Conservation (phyloP, 306 rosid genomes). For the Herpetospermum pedunculosum region DNA sequence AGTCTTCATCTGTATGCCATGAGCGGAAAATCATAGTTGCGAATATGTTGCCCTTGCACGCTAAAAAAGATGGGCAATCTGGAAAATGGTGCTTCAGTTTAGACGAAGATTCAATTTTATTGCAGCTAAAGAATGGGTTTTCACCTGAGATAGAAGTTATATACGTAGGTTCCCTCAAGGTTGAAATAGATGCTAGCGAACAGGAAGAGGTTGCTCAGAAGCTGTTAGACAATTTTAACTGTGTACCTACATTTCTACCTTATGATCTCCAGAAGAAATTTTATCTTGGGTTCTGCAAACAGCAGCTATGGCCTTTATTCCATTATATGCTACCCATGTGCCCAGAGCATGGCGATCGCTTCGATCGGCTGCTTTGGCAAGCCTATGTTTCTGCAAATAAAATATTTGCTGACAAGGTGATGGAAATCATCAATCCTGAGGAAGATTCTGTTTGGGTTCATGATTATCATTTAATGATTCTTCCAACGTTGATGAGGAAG, state of each 20-base stretch:
- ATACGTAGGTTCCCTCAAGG: slow-evolving; percentile 17
- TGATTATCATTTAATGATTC: slow-evolving; percentile 17
- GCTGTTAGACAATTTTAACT: slow-evolving; percentile 10
- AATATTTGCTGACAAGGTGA: slow-evolving; percentile 15
- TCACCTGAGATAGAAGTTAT: slow-evolving; percentile 11
- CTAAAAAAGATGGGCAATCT: slow-evolving; percentile 12
- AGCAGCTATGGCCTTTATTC: slow-evolving; percentile 18
- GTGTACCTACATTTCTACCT: slow-evolving; percentile 17
- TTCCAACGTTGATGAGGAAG: slow-evolving; percentile 14
- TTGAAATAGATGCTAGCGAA: slow-evolving; percentile 10
- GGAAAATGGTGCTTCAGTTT: slow-evolving; percentile 17
- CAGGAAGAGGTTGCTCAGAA: slow-evolving; percentile 18
- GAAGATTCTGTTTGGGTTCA: slow-evolving; percentile 17
- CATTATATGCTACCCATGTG: slow-evolving; percentile 21
- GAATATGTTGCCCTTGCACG: slow-evolving; percentile 16
- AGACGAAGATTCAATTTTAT: slow-evolving; percentile 15
- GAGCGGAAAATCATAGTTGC: slow-evolving; percentile 15
- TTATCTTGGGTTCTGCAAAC: slow-evolving; percentile 17
- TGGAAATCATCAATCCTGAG: slow-evolving; percentile 15
- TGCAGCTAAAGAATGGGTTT: slow-evolving; percentile 14
- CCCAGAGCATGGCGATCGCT: slow-evolving; percentile 18
- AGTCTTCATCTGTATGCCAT: slow-evolving; percentile 10
- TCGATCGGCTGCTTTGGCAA: slow-evolving; percentile 13
- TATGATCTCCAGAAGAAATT: slow-evolving; percentile 13
- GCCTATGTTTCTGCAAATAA: slow-evolving; percentile 19